phyloP scores from a whole-genome alignment of 208 protist genomes.

The Porcisia deanei region DNA sequence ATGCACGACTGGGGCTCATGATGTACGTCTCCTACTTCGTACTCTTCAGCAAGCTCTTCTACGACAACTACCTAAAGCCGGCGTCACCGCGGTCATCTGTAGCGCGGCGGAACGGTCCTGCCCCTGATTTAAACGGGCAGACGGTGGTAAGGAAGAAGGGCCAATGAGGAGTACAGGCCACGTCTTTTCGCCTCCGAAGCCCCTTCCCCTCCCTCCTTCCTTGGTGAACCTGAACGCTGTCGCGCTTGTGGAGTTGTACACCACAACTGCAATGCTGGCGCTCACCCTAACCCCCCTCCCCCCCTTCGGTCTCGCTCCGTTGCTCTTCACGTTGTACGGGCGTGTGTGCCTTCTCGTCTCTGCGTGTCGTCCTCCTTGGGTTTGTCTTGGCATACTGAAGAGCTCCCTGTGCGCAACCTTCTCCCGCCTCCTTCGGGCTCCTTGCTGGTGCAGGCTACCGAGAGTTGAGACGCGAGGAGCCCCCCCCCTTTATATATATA shows the following conservation, averaged over 20 bases:
- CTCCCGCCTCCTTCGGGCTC: no score
- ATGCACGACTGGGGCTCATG: constrained; percentile 55
- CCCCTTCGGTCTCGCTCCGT: not conserved
- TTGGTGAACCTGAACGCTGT: no score
- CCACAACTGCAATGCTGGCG: no score
- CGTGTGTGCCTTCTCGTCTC: constrained; percentile 2
- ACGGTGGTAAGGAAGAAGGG: constrained; percentile 4
- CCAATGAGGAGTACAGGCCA: not conserved
- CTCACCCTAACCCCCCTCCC: no score
- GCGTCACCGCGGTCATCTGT: constrained; percentile 1
- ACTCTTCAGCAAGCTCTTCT: constrained; percentile 89
- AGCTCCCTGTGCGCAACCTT: no score
- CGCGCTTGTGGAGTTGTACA: no score
- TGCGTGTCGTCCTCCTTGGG: not conserved
- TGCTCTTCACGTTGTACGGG: not conserved
- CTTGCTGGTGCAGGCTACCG: no score
- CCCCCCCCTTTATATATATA: no score
- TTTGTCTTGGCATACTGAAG: no score
- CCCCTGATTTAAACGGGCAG: constrained; percentile 4
- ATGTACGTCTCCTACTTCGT: constrained; percentile 94
- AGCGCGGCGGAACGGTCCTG: constrained; percentile 15
- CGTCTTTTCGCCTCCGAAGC: not conserved
- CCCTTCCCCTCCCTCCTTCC: no score
- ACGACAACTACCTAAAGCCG: constrained; percentile 71
- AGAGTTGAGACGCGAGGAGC: no score